Conservation (phyloP, 805 yeast genomes). For the Pichia cabralensis region DNA sequence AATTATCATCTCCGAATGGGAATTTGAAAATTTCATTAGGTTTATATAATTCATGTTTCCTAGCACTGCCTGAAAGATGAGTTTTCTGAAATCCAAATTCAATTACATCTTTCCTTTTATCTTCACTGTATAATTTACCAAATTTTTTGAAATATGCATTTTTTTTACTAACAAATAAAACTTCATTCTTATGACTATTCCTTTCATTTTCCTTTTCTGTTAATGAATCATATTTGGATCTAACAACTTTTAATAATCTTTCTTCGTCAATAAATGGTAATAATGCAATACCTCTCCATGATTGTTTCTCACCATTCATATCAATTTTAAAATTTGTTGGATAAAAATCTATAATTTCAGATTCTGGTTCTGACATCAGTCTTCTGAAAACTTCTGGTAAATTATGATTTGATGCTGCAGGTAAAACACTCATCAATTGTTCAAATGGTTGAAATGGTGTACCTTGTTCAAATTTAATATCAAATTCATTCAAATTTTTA, state of each 20-base stretch:
- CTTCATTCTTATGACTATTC: constrained; percentile 62
- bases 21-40: constrained; percentile 28
- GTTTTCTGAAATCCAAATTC: constrained; percentile 39
- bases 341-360: constrained; percentile 84
- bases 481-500: constrained; percentile 38
- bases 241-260: constrained; percentile 59
- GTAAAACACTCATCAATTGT: constrained; percentile 89
- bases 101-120: constrained; percentile 30
- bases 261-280: constrained; percentile 84
- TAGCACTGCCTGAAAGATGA: constrained; percentile 51
- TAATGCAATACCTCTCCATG: constrained; percentile 91
- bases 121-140: constrained; percentile 32
- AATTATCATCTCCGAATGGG: constrained; percentile 31
- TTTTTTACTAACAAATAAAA: constrained; percentile 54
- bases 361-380: constrained; percentile 67
- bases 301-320: constrained; percentile 90
- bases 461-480: constrained; percentile 54
- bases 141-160: constrained; percentile 41
- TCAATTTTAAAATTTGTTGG: constrained; percentile 84
- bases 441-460: constrained; percentile 85
- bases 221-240: constrained; percentile 49
- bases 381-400: constrained; percentile 75
- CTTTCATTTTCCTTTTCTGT: constrained; percentile 60
- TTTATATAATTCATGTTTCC: constrained; percentile 27
- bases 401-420: constrained; percentile 86